Percentiles rank a stretch among this genome's conserved stretches.
phyloP scores from a whole-genome alignment of 2,329 filamentous ascomycete species.

The Aspergillaceae sp. region DNA sequence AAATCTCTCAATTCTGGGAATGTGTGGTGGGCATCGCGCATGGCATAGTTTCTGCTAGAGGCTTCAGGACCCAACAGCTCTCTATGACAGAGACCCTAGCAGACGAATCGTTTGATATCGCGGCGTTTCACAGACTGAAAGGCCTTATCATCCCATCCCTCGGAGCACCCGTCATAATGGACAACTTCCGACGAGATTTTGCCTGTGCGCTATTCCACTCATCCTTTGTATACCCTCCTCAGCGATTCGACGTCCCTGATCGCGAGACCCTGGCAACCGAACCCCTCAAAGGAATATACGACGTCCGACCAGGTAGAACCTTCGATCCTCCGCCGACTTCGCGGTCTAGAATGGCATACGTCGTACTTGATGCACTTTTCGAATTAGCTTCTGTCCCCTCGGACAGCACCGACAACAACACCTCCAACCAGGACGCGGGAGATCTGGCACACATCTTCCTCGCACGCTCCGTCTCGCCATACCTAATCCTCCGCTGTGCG shows the following conservation, averaged over 20 bases:
- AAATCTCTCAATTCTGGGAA: conserved; percentile 58
- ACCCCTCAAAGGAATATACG: conserved; percentile 56
- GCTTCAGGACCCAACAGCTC: conserved; percentile 36
- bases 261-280: conserved; percentile 34
- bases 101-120: conserved; percentile 77
- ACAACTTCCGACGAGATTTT: conserved; percentile 60
- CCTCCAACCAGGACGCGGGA: conserved; percentile 5
- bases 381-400: conserved; percentile 52
- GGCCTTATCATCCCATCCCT: conserved; percentile 64
- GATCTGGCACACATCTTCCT: conserved; percentile 46
- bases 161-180: conserved; percentile 56
- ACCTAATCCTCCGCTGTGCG: conserved; percentile 71
- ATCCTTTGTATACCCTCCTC: conserved; percentile 68
- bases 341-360: conserved; percentile 66
- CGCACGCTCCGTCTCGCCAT: conserved; percentile 67
- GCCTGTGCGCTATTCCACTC: conserved; percentile 68
- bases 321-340: conserved; percentile 55
- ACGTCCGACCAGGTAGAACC: conserved; percentile 62
- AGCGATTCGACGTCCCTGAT: conserved; percentile 51
- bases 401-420: conserved; percentile 16
- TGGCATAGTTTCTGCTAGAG: conserved; percentile 61
- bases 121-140: conserved; percentile 59
- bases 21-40: conserved; percentile 56
- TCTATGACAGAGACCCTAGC: conserved; percentile 42
- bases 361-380: conserved; percentile 73